phyloP scores from a whole-genome alignment of 148 eudicot genomes.

The Limonium bicolor region DNA sequence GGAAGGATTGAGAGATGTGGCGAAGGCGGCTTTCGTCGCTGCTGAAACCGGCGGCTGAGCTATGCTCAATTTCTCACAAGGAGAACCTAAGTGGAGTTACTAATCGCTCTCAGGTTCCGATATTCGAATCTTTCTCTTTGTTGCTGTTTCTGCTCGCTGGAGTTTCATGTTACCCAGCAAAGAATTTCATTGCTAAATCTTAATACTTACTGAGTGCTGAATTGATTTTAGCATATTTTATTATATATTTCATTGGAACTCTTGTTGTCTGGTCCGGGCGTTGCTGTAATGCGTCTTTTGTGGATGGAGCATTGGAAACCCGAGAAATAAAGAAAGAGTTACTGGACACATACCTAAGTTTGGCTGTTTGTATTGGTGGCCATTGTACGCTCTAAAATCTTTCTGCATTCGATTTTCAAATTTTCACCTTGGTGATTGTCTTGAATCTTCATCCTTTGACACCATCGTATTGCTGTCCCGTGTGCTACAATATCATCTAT shows the following conservation, averaged over 20 bases:
- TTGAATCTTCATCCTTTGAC: no score
- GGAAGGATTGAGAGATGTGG: conserved; percentile 1
- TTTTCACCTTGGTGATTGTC: no score
- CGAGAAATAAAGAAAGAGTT: not conserved
- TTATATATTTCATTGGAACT: not conserved
- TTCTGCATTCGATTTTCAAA: no score
- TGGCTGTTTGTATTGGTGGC: not conserved
- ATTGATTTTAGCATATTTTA: not conserved
- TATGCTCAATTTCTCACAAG: not conserved
- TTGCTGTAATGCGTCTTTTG: not conserved
- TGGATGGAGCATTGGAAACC: not conserved
- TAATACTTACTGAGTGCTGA: not conserved
- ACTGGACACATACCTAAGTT: no score
- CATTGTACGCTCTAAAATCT: no score
- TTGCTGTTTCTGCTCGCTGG: not conserved
- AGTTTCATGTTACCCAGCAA: not conserved
- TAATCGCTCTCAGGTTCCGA: conserved; percentile 1
- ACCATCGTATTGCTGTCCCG: no score
- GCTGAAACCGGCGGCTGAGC: conserved; percentile 5
- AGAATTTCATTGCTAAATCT: not conserved
- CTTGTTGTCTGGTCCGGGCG: not conserved
- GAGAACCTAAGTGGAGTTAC: not conserved
- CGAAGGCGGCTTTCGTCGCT: conserved; percentile 2
- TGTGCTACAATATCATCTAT: no score
- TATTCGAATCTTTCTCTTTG: not conserved